A percentile compares a stretch with the other conserved stretches of the same genome.
These are phyloP conservation scores for Syzygium grande DNA, from an alignment of 345 rosid genomes.

Conservation along the genomic window DNA sequence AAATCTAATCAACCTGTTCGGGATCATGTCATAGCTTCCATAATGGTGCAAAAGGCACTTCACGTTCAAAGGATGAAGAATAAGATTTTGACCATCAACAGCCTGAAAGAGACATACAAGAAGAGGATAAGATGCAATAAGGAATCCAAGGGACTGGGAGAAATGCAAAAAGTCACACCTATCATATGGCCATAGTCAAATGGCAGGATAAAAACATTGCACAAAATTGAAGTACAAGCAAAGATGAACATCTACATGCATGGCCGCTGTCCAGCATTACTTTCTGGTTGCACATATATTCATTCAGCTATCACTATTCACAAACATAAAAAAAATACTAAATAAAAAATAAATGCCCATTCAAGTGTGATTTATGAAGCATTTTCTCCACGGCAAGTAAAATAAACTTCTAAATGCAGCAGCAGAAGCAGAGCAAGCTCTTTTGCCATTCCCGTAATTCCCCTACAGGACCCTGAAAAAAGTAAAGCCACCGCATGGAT, in stretches of 20 bases:
- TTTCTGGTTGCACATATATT: background rate
- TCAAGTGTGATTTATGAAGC: background rate
- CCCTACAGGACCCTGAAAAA: background rate
- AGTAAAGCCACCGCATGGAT: background rate
- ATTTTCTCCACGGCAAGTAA: background rate
- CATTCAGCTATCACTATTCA: background rate
- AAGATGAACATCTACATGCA: background rate
- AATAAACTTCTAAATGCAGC: background rate
- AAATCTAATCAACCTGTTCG: slow-evolving; percentile 34
- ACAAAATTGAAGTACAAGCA: background rate
- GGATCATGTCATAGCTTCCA: slow-evolving; percentile 74
- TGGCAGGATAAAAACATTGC: background rate
- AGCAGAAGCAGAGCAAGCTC: background rate
- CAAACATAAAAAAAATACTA: background rate
- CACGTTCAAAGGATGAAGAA: slow-evolving; percentile 81
- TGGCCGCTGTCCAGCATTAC: background rate
- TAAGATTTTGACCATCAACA: slow-evolving; percentile 84
- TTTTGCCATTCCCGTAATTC: background rate
- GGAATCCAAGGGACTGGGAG: background rate
- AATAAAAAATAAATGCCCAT: background rate
- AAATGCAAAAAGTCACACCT: background rate
- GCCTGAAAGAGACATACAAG: slow-evolving; percentile 46
- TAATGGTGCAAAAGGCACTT: slow-evolving; percentile 84
- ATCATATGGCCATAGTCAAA: background rate
- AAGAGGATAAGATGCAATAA: slow-evolving; percentile 1